phyloP scores from a whole-genome alignment of 129 eudicot species.

The Helianthus annuus region DNA sequence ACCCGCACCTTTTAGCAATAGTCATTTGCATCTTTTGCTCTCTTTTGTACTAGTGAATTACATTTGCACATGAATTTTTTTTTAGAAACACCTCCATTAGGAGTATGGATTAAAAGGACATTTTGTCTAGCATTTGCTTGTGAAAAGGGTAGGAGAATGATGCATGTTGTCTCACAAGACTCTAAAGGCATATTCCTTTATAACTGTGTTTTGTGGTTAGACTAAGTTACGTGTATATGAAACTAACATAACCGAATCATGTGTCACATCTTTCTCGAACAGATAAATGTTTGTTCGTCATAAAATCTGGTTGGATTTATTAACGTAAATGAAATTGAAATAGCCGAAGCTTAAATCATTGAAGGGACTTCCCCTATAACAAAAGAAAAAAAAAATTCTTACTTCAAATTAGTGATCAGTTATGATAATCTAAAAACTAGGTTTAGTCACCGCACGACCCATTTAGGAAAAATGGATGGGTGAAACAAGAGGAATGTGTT shows the following conservation, averaged over 20 bases:
- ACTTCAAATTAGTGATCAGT: too few relatives aligned
- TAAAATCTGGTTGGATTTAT: neutral
- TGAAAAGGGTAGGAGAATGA: constrained; percentile 24
- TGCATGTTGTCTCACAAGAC: constrained; percentile 37
- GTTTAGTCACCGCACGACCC: neutral
- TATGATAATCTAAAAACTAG: too few relatives aligned
- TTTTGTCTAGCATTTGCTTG: constrained; percentile 27
- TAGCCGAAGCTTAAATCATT: neutral
- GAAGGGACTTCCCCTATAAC: neutral
- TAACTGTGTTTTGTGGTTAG: neutral
- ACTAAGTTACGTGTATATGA: neutral
- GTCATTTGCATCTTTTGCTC: too few relatives aligned
- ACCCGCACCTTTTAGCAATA: too few relatives aligned
- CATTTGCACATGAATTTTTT: constrained; percentile 13
- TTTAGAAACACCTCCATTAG: constrained; percentile 15
- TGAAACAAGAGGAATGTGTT: constrained; percentile 27
- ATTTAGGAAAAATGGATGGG: constrained; percentile 13
- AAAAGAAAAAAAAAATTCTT: neutral
- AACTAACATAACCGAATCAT: neutral
- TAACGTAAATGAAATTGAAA: neutral
- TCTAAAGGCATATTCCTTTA: neutral
- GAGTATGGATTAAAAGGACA: constrained; percentile 20
- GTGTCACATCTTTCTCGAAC: neutral
- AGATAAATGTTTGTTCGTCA: neutral
- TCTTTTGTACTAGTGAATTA: too few relatives aligned